These are phyloP conservation scores for Jasminum sambac DNA, from an alignment of 257 asterid genomes.

Conservation along the genomic window DNA sequence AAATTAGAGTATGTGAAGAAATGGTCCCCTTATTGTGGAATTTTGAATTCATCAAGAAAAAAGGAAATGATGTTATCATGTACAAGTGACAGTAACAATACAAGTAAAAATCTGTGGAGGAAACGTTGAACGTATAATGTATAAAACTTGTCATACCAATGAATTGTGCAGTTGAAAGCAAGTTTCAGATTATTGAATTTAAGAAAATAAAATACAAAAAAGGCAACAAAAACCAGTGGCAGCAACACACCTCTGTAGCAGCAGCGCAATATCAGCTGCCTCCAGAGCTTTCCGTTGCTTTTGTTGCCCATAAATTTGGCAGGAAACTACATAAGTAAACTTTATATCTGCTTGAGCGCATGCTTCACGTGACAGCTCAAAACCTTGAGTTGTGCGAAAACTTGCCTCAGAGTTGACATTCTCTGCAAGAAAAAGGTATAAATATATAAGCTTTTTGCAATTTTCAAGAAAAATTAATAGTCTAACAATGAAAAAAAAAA, in stretches of 20 bases:
- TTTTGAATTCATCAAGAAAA: constrained; percentile 1
- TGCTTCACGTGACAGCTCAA: constrained; percentile 86
- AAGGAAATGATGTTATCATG: background rate
- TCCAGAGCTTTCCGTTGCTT: constrained; percentile 92
- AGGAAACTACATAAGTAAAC: constrained; percentile 89
- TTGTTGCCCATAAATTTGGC: constrained; percentile 99
- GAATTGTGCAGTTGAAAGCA: no score
- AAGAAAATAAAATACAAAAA: no score
- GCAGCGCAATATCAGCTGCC: constrained; percentile 90
- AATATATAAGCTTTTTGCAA: constrained; percentile 21
- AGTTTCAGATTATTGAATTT: no score
- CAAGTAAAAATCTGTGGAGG: background rate
- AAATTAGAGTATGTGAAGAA: background rate
- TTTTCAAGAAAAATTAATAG: constrained; percentile 15
- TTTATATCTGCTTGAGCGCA: constrained; percentile 97
- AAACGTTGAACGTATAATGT: background rate
- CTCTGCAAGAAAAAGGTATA: constrained; percentile 42
- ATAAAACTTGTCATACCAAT: no score
- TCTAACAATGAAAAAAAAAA: constrained; percentile 5
- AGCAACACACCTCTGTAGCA: constrained; percentile 71
- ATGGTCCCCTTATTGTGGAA: background rate
- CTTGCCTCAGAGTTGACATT: constrained; percentile 50
- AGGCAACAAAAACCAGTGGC: constrained; percentile 6
- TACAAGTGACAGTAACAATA: constrained; percentile 2
- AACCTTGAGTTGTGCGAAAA: constrained; percentile 61